A percentile compares a stretch with the other conserved stretches of the same genome.
Evolutionary conservation across 345 rosid species (phyloP).

Genomic region (Hibiscus syriacus): DNA sequence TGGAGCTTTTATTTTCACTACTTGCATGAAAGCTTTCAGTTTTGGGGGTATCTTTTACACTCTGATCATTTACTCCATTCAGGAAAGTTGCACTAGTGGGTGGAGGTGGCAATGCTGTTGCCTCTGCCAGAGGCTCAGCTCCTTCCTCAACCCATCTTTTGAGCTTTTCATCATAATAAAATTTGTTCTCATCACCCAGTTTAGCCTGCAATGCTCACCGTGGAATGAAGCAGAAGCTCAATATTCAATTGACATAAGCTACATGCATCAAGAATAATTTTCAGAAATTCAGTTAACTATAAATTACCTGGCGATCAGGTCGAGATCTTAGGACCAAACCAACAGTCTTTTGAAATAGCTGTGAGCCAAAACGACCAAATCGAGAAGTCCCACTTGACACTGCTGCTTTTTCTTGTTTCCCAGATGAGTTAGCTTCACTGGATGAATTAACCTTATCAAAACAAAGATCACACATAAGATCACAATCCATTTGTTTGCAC

Average conservation of each 20-base stretch:
- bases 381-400: conserved; percentile 32
- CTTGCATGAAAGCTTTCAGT: conserved; percentile 13
- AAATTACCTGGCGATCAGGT: conserved; percentile 30
- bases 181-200: conserved; percentile 46
- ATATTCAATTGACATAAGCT: not conserved
- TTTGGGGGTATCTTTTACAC: conserved; percentile 21
- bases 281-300: not conserved
- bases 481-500: no score
- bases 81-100: conserved; percentile 35
- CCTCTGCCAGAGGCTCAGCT: conserved; percentile 40
- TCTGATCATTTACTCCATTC: conserved; percentile 29
- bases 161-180: conserved; percentile 51
- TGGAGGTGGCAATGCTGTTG: conserved; percentile 41
- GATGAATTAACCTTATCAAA: conserved; percentile 32
- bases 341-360: conserved; percentile 44
- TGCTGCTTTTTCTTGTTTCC: conserved; percentile 27
- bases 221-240: not conserved
- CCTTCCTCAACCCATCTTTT: conserved; percentile 66
- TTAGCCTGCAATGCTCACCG: conserved; percentile 34
- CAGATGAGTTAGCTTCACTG: conserved; percentile 19
- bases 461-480: not conserved
- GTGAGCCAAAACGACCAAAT: conserved; percentile 43
- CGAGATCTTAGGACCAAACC: conserved; percentile 44
- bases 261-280: not conserved
- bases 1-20: conserved; percentile 18